Evolutionary conservation across 441 rosid species (phyloP).

Genomic region (Euphorbia schlechtendalii): DNA sequence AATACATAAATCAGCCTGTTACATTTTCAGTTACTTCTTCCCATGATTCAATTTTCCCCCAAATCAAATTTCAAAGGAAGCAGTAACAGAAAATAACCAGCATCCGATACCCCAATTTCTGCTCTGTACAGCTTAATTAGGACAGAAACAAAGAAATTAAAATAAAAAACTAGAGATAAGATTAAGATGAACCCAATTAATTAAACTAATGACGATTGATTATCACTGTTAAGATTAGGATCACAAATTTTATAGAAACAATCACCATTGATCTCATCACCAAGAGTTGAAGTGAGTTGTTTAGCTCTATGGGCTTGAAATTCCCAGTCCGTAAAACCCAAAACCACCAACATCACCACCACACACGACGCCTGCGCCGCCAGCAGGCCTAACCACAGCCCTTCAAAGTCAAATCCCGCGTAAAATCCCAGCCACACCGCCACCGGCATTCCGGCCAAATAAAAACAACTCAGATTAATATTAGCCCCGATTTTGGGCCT

Average conservation of each 20-base stretch:
- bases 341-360: constrained; percentile 60
- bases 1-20: not conserved
- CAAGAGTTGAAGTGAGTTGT: constrained; percentile 41
- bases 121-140: constrained; percentile 13
- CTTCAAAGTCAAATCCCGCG: constrained; percentile 54
- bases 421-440: constrained; percentile 63
- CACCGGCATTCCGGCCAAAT: constrained; percentile 78
- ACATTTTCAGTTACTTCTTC: constrained; percentile 3
- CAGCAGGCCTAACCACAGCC: constrained; percentile 81
- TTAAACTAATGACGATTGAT: constrained; percentile 20
- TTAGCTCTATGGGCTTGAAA: constrained; percentile 54
- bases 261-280: constrained; percentile 33
- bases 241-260: constrained; percentile 21
- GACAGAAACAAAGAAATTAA: constrained; percentile 1
- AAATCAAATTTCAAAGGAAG: constrained; percentile 5
- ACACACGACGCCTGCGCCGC: constrained; percentile 80
- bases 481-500: constrained; percentile 77
- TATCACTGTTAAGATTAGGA: constrained; percentile 12
- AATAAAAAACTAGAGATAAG: not conserved
- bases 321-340: constrained; percentile 72
- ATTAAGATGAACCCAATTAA: not conserved
- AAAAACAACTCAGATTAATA: constrained; percentile 73
- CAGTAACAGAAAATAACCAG: not conserved
- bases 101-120: not conserved
- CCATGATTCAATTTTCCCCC: not conserved